These are phyloP conservation scores for Chaetomium tenue DNA, from an alignment of 495 filamentous ascomycete genomes.

Conservation along the genomic window DNA sequence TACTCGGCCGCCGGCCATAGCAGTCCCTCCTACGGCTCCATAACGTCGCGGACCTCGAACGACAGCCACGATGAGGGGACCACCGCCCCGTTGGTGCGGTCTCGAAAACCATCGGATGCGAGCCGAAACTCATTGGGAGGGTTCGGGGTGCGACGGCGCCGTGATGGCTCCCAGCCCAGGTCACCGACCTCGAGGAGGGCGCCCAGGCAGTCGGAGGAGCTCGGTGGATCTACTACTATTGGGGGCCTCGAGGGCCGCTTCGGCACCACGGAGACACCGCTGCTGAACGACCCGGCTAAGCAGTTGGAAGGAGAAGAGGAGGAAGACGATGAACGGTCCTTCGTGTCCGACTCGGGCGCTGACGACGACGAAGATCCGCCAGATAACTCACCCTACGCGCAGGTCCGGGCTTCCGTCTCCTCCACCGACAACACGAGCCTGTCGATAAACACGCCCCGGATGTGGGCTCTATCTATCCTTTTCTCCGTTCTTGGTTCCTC, in stretches of 20 bases:
- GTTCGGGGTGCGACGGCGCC: conserved; percentile 17
- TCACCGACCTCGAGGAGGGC: conserved; percentile 17
- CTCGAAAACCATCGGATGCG: conserved; percentile 17
- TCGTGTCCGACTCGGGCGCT: conserved; percentile 32
- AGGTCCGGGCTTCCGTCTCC: conserved; percentile 75
- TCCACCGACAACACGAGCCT: conserved; percentile 68
- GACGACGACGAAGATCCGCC: conserved; percentile 50
- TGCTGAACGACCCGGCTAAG: conserved; percentile 39
- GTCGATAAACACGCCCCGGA: conserved; percentile 82
- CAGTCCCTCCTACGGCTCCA: conserved; percentile 58
- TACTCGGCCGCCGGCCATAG: conserved; percentile 58
- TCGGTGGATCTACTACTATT: conserved; percentile 43
- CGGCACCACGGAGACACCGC: conserved; percentile 41
- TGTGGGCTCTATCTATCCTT: conserved; percentile 76
- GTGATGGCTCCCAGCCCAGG: conserved; percentile 23
- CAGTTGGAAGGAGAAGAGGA: conserved; percentile 29
- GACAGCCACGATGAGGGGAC: conserved; percentile 22
- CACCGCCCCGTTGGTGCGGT: conserved; percentile 29
- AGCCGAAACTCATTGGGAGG: conserved; percentile 6
- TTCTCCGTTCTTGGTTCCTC: conserved; percentile 79
- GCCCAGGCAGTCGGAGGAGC: conserved; percentile 39
- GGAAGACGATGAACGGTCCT: conserved; percentile 31
- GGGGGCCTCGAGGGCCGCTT: conserved; percentile 49
- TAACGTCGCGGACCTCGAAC: conserved; percentile 37
- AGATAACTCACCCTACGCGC: conserved; percentile 66